phyloP scores from a whole-genome alignment of 768 basidiomycete genomes.

The Royoungia palumana region DNA sequence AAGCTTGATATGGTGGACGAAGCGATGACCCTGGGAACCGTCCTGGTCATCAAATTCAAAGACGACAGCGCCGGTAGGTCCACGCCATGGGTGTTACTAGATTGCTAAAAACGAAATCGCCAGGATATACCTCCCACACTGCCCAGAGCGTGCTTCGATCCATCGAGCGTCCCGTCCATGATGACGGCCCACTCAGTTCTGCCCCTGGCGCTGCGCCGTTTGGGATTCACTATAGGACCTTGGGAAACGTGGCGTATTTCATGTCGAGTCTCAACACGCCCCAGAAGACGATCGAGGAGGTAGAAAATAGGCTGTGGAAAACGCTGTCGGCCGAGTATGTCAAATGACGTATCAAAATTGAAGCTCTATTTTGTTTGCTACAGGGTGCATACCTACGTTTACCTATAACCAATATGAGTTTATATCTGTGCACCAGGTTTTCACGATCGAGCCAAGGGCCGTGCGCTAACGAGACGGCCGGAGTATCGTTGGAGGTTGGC shows the following conservation, averaged over 20 bases:
- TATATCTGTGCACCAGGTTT: too few species aligned
- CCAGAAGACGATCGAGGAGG: constrained; percentile 45
- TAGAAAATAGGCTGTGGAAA: constrained; percentile 63
- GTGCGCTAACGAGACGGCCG: too few species aligned
- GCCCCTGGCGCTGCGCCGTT: constrained; percentile 56
- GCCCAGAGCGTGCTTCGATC: constrained; percentile 59
- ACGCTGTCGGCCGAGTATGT: constrained; percentile 18
- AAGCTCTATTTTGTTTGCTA: too few species aligned
- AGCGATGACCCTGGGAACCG: constrained; percentile 84
- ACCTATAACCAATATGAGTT: too few species aligned
- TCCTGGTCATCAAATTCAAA: constrained; percentile 73
- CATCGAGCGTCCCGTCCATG: constrained; percentile 37
- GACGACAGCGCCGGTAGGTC: constrained; percentile 52
- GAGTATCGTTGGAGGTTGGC: too few species aligned
- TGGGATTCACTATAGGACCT: constrained; percentile 79
- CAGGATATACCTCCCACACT: constrained; percentile 59
- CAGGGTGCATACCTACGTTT: too few species aligned
- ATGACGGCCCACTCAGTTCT: constrained; percentile 31
- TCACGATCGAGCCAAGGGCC: too few species aligned
- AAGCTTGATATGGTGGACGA: constrained; percentile 53
- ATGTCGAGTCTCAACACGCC: constrained; percentile 84
- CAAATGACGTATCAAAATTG: too few species aligned
- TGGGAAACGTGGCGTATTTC: constrained; percentile 91
- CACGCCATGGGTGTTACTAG: too few species aligned
- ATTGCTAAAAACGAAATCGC: not conserved